Base-by-base conservation (phyloP, 345 rosid species). In the Euphorbia tirucalli region DNA sequence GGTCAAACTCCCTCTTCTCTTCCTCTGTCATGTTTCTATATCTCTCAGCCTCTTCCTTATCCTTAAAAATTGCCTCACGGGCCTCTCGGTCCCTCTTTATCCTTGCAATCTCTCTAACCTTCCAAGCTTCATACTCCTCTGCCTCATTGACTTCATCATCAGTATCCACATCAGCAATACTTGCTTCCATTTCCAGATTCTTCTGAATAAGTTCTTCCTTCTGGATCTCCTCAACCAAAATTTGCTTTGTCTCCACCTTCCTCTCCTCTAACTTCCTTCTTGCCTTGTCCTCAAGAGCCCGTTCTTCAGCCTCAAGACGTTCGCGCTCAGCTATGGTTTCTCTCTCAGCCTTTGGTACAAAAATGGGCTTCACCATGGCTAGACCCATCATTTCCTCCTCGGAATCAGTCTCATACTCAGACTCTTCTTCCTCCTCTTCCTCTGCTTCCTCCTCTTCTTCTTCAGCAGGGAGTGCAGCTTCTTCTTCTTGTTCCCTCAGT, bases 1-100 rank as follows among this genome's bases (percentile, higher is more conserved):
- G 82, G 83, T 90, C 96, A 90, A 87, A 90, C 15, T 90, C 96
- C 66, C 93, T 84, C 77, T 90, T 87, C 83, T 90, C 93, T 41
- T 88, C 91, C 76, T 88, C 96, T 5, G 96, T 90, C 96, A 90
- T 90, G 66, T 83, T 85, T 77, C 96, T 84, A 62, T 88, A 79
- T 81, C 71, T 88, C 88, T 90, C 96, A 52, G 85, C 70, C 72
- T 90, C 96, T 74, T 90, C 96, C 83, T 75, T 90, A 76, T 80
- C 91, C 87, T 85, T 88, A 69, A 87, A 21, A 87, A 88, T 87
- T 54, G 91, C 87, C 67, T 90, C 93, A 64, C 80, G 79, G 48
- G 75, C 84, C 65, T 88, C 96, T 58, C 96, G 76, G 50, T 88
- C 96, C 69, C 83, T 83, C 85, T 88, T 88, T 70, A 88, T 88